Conservation (phyloP, 495 filamentous ascomycete genomes). For the Cudoniella acicularis region DNA sequence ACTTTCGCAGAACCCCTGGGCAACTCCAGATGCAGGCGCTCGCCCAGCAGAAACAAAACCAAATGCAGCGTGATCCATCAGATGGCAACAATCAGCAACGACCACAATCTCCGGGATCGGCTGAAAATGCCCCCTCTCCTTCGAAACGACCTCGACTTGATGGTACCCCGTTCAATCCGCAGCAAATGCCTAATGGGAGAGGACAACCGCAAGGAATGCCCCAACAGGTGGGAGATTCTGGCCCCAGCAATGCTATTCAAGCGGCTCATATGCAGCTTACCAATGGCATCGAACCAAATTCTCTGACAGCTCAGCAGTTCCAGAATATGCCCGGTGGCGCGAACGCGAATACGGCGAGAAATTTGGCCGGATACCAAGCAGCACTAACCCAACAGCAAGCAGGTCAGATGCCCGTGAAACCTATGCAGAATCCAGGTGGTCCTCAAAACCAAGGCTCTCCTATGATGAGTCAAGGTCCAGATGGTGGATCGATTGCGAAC, state of each 20-base stretch:
- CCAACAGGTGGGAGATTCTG: slow-evolving; percentile 62
- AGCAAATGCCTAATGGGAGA: slow-evolving; percentile 68
- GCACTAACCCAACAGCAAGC: slow-evolving; percentile 77
- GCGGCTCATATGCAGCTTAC: slow-evolving; percentile 63
- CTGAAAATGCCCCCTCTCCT: slow-evolving; percentile 87
- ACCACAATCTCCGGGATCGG: slow-evolving; percentile 74
- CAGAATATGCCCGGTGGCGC: slow-evolving; percentile 56
- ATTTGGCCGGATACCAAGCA: slow-evolving; percentile 80
- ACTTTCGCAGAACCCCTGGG: slow-evolving; percentile 48
- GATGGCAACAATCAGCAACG: slow-evolving; percentile 80
- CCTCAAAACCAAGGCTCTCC: slow-evolving; percentile 68
- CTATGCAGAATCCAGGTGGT: slow-evolving; percentile 47
- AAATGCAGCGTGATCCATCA: slow-evolving; percentile 82
- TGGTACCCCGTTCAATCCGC: slow-evolving; percentile 63
- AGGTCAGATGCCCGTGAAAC: slow-evolving; percentile 70
- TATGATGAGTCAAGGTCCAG: slow-evolving; percentile 70
- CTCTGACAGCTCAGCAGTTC: slow-evolving; percentile 74
- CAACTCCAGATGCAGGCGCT: not conserved
- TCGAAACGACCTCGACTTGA: slow-evolving; percentile 90
- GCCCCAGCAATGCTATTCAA: slow-evolving; percentile 42
- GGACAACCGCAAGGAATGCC: slow-evolving; percentile 61
- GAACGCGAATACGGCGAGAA: slow-evolving; percentile 58
- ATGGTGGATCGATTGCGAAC: slow-evolving; percentile 54
- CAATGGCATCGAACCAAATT: slow-evolving; percentile 71
- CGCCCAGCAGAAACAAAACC: slow-evolving; percentile 54